Conservation (phyloP, 1,139 yeast species). For the Pneumocystis sp. region DNA sequence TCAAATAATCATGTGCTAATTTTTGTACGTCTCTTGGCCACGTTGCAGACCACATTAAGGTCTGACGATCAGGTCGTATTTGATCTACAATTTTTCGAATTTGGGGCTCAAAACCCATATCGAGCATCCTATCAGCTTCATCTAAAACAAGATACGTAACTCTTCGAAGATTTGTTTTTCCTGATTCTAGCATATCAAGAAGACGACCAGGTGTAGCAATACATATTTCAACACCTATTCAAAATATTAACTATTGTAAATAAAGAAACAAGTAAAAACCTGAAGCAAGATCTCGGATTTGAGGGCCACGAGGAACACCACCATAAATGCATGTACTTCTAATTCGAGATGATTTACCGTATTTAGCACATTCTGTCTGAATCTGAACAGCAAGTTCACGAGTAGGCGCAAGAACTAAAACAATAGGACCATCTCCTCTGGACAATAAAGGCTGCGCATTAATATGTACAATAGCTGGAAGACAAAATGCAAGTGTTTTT, state of each 20-base stretch:
- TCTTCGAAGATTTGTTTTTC: conserved; percentile 88
- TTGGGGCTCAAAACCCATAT: conserved; percentile 96
- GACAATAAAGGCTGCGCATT: conserved; percentile 89
- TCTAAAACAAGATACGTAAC: conserved; percentile 93
- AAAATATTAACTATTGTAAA: background rate
- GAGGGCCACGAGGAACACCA: conserved; percentile 98
- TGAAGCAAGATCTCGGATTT: conserved; percentile 83
- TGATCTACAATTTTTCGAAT: conserved; percentile 88
- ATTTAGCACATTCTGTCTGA: conserved; percentile 88
- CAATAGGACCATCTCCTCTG: conserved; percentile 96
- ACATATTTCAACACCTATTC: conserved; percentile 51
- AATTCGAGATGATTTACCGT: conserved; percentile 80
- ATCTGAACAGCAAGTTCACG: conserved; percentile 98
- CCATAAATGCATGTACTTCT: conserved; percentile 97
- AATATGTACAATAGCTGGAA: conserved; percentile 93
- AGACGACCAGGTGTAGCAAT: conserved; percentile 98
- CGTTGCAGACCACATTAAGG: conserved; percentile 98
- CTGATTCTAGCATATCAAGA: conserved; percentile 90
- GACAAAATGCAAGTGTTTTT: conserved; percentile 89
- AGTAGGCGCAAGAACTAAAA: conserved; percentile 89
- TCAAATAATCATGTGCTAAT: conserved; percentile 77
- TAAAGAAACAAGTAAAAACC: conserved; percentile 30
- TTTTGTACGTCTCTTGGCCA: conserved; percentile 98
- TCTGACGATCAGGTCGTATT: conserved; percentile 94
- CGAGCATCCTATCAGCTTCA: conserved; percentile 75